phyloP scores from a whole-genome alignment of 2,329 filamentous ascomycete genomes.

The Phialocephala subalpina region DNA sequence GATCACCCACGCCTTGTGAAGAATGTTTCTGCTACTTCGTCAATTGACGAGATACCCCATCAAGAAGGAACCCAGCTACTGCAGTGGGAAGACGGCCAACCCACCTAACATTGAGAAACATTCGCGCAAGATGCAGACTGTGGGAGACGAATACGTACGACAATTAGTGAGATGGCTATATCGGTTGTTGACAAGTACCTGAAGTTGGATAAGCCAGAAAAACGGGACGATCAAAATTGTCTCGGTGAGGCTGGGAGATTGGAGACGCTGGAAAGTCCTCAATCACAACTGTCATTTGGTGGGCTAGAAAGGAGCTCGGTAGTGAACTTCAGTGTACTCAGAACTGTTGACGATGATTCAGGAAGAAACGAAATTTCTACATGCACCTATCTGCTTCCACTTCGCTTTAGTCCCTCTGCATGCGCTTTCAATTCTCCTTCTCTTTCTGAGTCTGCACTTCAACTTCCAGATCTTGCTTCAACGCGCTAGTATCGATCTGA shows the following conservation, averaged over 20 bases:
- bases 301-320: background rate
- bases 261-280: no score
- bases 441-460: constrained; percentile 2
- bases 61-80: background rate
- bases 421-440: constrained; percentile 4
- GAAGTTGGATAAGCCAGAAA: no score
- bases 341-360: background rate
- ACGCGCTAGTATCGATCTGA: constrained; percentile 15
- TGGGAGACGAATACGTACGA: no score
- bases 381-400: background rate
- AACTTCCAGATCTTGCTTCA: constrained; percentile 4
- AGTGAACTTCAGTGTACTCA: background rate
- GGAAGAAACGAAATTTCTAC: background rate
- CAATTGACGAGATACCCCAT: background rate
- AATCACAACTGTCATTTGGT: no score
- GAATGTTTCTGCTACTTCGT: background rate
- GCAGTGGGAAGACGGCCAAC: background rate
- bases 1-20: background rate
- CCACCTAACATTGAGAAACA: no score
- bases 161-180: no score
- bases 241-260: no score
- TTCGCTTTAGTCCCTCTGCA: background rate
- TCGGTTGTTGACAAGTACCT: no score
- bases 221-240: no score
- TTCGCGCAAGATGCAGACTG: no score